A percentile compares a stretch with the other conserved stretches of the same genome.
Conservation (phyloP, 441 rosid species). For the Syzygium malaccense region DNA sequence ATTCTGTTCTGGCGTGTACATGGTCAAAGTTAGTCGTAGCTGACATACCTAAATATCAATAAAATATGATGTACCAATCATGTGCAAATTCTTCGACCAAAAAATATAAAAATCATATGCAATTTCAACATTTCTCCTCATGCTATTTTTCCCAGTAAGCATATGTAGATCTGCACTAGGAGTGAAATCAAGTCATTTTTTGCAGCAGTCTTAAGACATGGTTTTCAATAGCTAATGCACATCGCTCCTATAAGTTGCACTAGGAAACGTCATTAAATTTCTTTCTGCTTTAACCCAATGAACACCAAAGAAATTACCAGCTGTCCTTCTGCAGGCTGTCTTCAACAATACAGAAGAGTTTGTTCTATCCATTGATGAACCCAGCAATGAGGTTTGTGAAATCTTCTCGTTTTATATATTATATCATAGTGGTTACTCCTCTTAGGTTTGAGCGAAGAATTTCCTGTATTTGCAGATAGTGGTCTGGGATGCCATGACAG, state of each 20-base stretch:
- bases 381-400: slow-evolving; percentile 48
- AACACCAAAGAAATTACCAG: background rate
- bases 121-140: background rate
- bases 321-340: slow-evolving; percentile 51
- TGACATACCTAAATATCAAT: background rate
- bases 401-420: background rate
- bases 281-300: background rate
- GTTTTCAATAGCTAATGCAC: background rate
- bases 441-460: background rate
- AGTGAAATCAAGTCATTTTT: background rate
- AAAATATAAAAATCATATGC: too few relatives aligned
- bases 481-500: slow-evolving; percentile 70
- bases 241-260: background rate
- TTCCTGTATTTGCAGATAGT: slow-evolving; percentile 41
- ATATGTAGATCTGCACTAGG: background rate
- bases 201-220: background rate
- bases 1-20: background rate
- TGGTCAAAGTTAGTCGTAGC: background rate
- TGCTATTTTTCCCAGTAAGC: background rate
- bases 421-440: background rate
- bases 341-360: slow-evolving; percentile 83
- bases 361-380: slow-evolving; percentile 54
- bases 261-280: background rate
- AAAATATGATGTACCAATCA: background rate
- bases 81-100: too few relatives aligned